phyloP scores from a whole-genome alignment of 2,329 filamentous ascomycete species.

The Neoarthrinium moseri region DNA sequence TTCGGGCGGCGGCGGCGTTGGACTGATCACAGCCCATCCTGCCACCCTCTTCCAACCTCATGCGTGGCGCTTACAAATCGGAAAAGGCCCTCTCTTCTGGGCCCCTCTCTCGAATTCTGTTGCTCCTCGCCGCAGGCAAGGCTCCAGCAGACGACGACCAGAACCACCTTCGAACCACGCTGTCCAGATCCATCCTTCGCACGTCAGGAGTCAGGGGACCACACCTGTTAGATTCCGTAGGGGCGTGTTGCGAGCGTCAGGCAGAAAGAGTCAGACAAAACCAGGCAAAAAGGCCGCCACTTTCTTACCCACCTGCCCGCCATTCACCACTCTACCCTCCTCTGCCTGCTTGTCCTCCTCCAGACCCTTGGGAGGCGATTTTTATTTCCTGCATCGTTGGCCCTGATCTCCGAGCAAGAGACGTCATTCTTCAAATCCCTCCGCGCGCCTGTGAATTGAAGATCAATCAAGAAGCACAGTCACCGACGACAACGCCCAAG shows the following conservation, averaged over 20 bases:
- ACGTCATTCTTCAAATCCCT: neutral
- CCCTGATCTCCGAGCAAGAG: neutral
- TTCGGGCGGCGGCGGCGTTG: constrained; percentile 5
- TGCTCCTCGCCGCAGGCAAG: constrained; percentile 12
- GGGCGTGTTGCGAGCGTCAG: constrained; percentile 10
- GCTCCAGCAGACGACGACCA: neutral
- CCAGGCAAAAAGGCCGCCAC: constrained; percentile 12
- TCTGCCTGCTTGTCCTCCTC: neutral
- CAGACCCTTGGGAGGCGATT: constrained; percentile 12
- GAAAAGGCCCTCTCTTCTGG: constrained; percentile 17
- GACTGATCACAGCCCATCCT: neutral
- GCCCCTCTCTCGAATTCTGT: constrained; percentile 30
- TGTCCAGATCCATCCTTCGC: constrained; percentile 3
- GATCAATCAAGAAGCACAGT: no score
- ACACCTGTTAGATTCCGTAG: constrained; percentile 8
- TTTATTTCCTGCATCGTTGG: constrained; percentile 7
- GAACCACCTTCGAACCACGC: constrained; percentile 2
- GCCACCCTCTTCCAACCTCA: constrained; percentile 1
- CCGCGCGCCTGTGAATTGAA: no score
- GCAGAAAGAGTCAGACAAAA: constrained; percentile 9
- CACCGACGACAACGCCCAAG: no score
- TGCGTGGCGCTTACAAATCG: constrained; percentile 14
- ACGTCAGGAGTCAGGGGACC: no score
- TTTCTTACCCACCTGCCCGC: constrained; percentile 6
- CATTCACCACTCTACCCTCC: constrained; percentile 3